Conservation (phyloP, 2,329 filamentous ascomycete genomes). For the Venturia effusa region DNA sequence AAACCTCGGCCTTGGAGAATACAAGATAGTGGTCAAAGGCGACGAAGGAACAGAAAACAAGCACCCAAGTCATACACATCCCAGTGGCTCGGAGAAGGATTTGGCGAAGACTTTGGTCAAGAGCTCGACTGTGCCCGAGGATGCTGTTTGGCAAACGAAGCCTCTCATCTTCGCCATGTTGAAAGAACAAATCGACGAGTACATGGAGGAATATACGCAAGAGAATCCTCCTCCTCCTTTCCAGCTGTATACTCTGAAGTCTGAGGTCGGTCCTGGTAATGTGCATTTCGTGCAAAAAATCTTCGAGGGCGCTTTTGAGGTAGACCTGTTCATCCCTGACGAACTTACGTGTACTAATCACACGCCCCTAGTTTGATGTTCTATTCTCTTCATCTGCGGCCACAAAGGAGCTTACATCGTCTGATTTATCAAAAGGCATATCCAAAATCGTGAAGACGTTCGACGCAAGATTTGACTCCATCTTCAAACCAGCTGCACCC, state of each 20-base stretch:
- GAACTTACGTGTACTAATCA: slow-evolving; percentile 4
- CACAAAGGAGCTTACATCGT: slow-evolving; percentile 29
- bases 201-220: slow-evolving; percentile 45
- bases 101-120: slow-evolving; percentile 64
- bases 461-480: slow-evolving; percentile 53
- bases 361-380: slow-evolving; percentile 55
- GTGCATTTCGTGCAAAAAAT: slow-evolving; percentile 80
- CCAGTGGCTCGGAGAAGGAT: slow-evolving; percentile 52
- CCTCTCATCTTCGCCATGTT: slow-evolving; percentile 46
- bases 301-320: slow-evolving; percentile 68
- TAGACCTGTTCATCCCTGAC: not conserved
- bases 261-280: slow-evolving; percentile 61
- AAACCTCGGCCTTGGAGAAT: slow-evolving; percentile 62
- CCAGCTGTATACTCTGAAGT: slow-evolving; percentile 67
- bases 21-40: slow-evolving; percentile 57
- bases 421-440: slow-evolving; percentile 18
- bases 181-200: slow-evolving; percentile 47
- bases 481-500: slow-evolving; percentile 62
- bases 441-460: slow-evolving; percentile 60
- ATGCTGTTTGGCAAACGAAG: slow-evolving; percentile 71
- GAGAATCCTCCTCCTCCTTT: slow-evolving; percentile 64
- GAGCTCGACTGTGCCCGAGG: slow-evolving; percentile 52
- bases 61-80: slow-evolving; percentile 44
- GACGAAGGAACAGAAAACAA: slow-evolving; percentile 45
- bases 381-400: slow-evolving; percentile 60